These are phyloP conservation scores for Fusarium graminum DNA, from an alignment of 2,329 filamentous ascomycete genomes.

Conservation along the genomic window DNA sequence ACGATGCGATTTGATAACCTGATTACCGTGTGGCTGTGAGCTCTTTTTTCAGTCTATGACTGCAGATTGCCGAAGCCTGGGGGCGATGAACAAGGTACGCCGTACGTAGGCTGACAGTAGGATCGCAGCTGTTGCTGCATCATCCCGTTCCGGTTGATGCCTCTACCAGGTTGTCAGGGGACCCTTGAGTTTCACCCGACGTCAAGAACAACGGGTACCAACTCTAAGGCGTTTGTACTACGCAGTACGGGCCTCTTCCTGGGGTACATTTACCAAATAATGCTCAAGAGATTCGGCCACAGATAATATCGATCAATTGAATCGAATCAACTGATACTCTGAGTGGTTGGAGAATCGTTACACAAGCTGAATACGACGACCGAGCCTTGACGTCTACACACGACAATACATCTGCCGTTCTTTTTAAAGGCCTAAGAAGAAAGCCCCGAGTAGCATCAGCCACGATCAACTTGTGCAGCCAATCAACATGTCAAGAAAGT, in stretches of 20 bases:
- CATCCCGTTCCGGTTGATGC: slow-evolving; percentile 23
- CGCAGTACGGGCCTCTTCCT: neutral
- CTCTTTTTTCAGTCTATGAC: slow-evolving; percentile 21
- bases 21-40: slow-evolving; percentile 19
- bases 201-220: slow-evolving; percentile 17
- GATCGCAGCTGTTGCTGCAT: slow-evolving; percentile 29
- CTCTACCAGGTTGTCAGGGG: slow-evolving; percentile 12
- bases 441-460: slow-evolving; percentile 31
- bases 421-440: slow-evolving; percentile 23
- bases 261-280: slow-evolving; percentile 1
- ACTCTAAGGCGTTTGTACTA: slow-evolving; percentile 18
- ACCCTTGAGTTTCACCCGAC: slow-evolving; percentile 5
- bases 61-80: slow-evolving; percentile 29
- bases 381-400: slow-evolving; percentile 4
- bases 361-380: slow-evolving; percentile 36
- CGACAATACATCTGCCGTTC: slow-evolving; percentile 24
- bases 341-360: slow-evolving; percentile 16
- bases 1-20: neutral
- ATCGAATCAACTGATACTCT: neutral
- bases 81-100: slow-evolving; percentile 4
- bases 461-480: slow-evolving; percentile 18
- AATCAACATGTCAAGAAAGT: slow-evolving; percentile 17
- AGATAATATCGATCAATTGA: neutral
- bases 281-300: neutral
- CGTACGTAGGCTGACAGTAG: slow-evolving; percentile 25